Conservation (phyloP, 2,329 filamentous ascomycete genomes). For the Talaromyces verruculosus region DNA sequence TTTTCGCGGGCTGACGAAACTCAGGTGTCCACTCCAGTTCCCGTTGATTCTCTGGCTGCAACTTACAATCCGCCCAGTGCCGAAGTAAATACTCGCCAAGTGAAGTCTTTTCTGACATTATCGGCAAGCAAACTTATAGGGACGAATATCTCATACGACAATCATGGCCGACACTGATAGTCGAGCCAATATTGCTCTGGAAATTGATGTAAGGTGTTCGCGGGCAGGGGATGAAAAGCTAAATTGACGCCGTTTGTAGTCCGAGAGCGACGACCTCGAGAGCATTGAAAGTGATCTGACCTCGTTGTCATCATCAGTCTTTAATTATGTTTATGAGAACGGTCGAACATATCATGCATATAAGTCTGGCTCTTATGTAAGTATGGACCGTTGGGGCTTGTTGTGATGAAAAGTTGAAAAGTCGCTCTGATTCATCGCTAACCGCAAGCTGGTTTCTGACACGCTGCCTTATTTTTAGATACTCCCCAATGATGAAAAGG, state of each 20-base stretch:
- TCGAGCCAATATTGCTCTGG: not conserved
- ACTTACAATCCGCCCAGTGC: not conserved
- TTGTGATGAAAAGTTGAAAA: not conserved
- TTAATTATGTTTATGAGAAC: constrained; percentile 31
- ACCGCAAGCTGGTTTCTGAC: not conserved
- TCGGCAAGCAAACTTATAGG: not conserved
- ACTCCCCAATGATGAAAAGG: constrained; percentile 27
- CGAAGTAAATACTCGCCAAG: not conserved
- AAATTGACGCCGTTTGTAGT: constrained; percentile 1
- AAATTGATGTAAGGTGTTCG: constrained; percentile 14
- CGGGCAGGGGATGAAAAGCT: not conserved
- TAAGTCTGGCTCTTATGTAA: constrained; percentile 20
- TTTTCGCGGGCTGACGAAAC: not conserved
- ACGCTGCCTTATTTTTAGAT: constrained; percentile 15
- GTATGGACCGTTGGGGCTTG: not conserved
- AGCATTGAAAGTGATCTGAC: constrained; percentile 26
- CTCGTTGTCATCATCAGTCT: constrained; percentile 25
- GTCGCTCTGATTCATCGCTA: not conserved
- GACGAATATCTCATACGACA: not conserved
- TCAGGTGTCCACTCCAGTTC: constrained; percentile 2
- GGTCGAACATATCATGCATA: constrained; percentile 38
- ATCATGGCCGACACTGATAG: not conserved
- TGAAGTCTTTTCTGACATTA: not conserved
- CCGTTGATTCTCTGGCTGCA: not conserved
- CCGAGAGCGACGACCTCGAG: constrained; percentile 19